These are phyloP conservation scores for Nicotiana tomentosiformis DNA, from an alignment of 257 asterid species.

Conservation along the genomic window DNA sequence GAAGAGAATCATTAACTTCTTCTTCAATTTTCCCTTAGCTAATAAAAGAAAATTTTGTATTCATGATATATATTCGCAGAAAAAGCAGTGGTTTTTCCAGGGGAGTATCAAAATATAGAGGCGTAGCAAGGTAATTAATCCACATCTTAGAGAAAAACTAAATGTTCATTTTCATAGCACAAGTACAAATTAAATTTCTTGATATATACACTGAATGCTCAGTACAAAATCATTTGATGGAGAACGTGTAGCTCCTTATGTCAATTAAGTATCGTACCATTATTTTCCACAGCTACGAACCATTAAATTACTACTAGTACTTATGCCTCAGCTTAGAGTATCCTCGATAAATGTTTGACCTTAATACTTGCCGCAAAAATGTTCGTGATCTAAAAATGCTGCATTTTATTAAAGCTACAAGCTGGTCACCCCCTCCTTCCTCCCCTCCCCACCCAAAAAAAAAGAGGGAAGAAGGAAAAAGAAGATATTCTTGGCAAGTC, in stretches of 20 bases:
- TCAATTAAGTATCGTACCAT: too few species aligned
- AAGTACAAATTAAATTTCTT: background rate
- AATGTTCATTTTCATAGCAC: background rate
- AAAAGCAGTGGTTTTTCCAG: slow-evolving; percentile 98
- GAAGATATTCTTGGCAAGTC: background rate
- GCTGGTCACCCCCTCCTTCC: too few species aligned
- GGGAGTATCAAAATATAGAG: slow-evolving; percentile 94
- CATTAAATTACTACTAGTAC: too few species aligned
- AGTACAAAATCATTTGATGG: background rate
- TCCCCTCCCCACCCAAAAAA: too few species aligned
- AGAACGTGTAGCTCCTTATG: background rate
- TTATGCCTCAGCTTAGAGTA: background rate
- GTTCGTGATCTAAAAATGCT: background rate
- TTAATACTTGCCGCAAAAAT: background rate
- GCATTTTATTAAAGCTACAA: background rate
- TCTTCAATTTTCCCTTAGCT: background rate
- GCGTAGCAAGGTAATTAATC: slow-evolving; percentile 80
- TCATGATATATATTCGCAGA: slow-evolving; percentile 28
- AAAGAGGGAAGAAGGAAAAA: too few species aligned
- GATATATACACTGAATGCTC: background rate
- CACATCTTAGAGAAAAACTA: background rate
- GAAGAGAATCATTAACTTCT: background rate
- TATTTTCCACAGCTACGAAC: too few species aligned
- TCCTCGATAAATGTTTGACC: background rate
- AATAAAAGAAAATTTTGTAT: background rate